A percentile compares a stretch with the other conserved stretches of the same genome.
phyloP scores from a whole-genome alignment of 345 rosid genomes.

The Eucalyptus albens region DNA sequence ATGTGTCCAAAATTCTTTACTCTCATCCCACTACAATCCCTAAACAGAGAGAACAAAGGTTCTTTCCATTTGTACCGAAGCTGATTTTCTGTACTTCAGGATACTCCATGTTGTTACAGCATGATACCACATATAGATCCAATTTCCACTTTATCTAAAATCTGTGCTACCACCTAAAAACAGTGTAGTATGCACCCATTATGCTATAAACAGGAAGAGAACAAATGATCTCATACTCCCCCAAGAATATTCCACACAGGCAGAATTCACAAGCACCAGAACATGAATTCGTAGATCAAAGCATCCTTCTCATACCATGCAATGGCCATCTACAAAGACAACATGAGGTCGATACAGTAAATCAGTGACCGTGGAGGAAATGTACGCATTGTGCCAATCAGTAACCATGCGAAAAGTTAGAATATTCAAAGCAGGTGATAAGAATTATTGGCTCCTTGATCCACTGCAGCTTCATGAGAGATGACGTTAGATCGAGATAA shows the following conservation, averaged over 20 bases:
- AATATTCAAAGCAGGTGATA: slow-evolving; percentile 70
- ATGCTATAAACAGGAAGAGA: background rate
- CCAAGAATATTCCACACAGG: background rate
- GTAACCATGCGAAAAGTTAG: slow-evolving; percentile 79
- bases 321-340: slow-evolving; percentile 80
- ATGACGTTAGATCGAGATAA: no score
- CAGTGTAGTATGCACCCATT: background rate
- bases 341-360: slow-evolving; percentile 66
- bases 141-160: background rate
- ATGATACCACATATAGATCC: background rate
- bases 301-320: slow-evolving; percentile 26
- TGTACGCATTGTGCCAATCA: background rate
- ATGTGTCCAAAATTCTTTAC: background rate
- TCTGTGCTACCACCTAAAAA: background rate
- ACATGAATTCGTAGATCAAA: background rate
- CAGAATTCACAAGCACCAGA: background rate
- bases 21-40: background rate
- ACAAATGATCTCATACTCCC: background rate
- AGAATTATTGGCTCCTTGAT: slow-evolving; percentile 71
- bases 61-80: background rate
- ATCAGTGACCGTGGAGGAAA: slow-evolving; percentile 18
- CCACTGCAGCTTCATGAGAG: slow-evolving; percentile 43
- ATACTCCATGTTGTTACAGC: background rate
- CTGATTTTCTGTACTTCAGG: background rate
- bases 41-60: background rate